Evolutionary conservation across 768 basidiomycete genomes (phyloP), one percentile per base, ranked within the genome.

Genomic region (Cyclocybe cylindracea): DNA sequence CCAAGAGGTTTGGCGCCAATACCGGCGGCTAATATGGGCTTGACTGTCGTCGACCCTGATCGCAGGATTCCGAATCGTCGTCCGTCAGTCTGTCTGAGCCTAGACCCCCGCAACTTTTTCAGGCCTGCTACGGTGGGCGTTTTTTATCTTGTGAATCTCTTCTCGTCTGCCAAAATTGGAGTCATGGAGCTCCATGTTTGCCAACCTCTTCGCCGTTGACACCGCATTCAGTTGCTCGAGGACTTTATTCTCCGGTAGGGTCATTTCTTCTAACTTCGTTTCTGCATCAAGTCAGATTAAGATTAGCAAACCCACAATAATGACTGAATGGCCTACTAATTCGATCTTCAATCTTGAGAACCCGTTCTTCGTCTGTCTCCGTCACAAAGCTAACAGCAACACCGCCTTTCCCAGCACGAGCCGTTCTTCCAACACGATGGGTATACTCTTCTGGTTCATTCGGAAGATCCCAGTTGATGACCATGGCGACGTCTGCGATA

Each of bases 391-490:
- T 98, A 29, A 98, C 78, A 1, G 93, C 93, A 44, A 94, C 73
- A 61, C 97, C 97, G 2, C 88, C 90, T 61, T 84, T 79, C 5
- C 97, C 97, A 9, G 88, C 90, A 61, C 94, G 85, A 31, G 94
- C 94, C 18, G 94, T 98, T 63, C 94, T 73, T 39, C 94, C 94
- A 1, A 99, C 97, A 16, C 97, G 83, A 73, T 99, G 97, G 1
- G 93, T 90, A 64, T 99, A 99, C 66, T 96, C 95, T 67, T 96
- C 96, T 5, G 92, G 79, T 64, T 87, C 86, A 10, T 79, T 77
- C 10, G 97, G 97, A 56, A 98, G 74, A 68, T 99, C 96, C 94
- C 95, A 99, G 58, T 99, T 98, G 51, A 99, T 78, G 14, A 99
- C 93, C 76, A 98, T 84, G 9, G 91, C 94, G 9, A 99, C 95